Evolutionary conservation across 2,329 filamentous ascomycete species (phyloP).

Genomic region (Aspergillus caelatus): DNA sequence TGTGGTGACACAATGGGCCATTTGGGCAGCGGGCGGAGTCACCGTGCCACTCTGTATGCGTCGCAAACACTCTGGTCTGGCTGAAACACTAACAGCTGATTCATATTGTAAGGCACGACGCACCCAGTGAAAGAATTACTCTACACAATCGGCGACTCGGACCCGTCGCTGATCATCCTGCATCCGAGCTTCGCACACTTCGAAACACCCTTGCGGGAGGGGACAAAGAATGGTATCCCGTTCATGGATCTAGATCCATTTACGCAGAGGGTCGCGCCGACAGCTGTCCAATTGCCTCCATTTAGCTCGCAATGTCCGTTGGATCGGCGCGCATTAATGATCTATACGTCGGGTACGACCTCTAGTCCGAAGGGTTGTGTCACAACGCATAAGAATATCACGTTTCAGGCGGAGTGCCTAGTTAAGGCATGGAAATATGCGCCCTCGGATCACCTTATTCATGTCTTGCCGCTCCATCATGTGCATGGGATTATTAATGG

Average conservation of each 20-base stretch:
- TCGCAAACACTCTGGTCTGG: background rate
- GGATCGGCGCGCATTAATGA: constrained; percentile 43
- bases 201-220: constrained; percentile 34
- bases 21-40: constrained; percentile 49
- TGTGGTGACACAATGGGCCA: constrained; percentile 46
- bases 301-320: constrained; percentile 34
- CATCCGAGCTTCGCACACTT: constrained; percentile 43
- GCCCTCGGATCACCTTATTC: constrained; percentile 49
- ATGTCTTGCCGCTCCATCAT: constrained; percentile 55
- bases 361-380: constrained; percentile 48
- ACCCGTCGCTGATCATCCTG: constrained; percentile 45
- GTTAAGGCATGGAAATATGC: constrained; percentile 36
- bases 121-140: constrained; percentile 47
- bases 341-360: constrained; percentile 48
- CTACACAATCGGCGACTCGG: constrained; percentile 47
- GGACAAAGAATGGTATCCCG: constrained; percentile 27
- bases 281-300: constrained; percentile 29
- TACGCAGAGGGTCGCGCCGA: constrained; percentile 24
- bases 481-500: constrained; percentile 56
- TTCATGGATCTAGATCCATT: constrained; percentile 34
- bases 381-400: constrained; percentile 46
- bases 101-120: constrained; percentile 36
- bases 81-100: background rate
- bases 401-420: constrained; percentile 34
- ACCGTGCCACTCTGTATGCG: constrained; percentile 47